These are phyloP conservation scores for Microbotryomycetes sp. DNA, from an alignment of 1,284 basidiomycete species.

Conservation along the genomic window DNA sequence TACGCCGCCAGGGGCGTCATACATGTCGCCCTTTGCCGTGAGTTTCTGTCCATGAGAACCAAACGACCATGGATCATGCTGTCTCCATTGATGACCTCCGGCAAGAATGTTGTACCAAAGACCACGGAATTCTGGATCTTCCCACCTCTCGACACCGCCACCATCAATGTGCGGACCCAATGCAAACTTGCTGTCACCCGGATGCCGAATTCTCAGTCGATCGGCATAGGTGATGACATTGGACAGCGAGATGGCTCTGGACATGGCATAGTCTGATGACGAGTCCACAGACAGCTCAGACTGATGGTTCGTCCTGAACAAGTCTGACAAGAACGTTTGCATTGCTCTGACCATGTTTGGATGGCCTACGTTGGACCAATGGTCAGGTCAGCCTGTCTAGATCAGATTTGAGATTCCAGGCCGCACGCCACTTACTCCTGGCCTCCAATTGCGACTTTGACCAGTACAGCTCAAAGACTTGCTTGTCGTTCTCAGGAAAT, in stretches of 20 bases:
- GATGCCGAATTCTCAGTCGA: constrained; percentile 62
- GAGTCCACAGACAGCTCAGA: constrained; percentile 2
- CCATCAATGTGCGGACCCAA: constrained; percentile 70
- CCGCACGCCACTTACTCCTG: neutral
- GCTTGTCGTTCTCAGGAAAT: neutral
- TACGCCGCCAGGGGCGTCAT: constrained; percentile 43
- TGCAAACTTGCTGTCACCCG: constrained; percentile 62
- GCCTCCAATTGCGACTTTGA: constrained; percentile 51
- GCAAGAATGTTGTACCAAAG: neutral
- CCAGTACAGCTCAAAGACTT: constrained; percentile 66
- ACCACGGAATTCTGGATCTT: constrained; percentile 56
- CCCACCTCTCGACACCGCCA: constrained; percentile 59
- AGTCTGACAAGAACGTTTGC: constrained; percentile 53
- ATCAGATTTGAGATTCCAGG: neutral
- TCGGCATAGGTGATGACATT: constrained; percentile 67
- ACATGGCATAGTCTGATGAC: constrained; percentile 43
- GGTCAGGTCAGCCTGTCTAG: neutral
- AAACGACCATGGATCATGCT: constrained; percentile 1
- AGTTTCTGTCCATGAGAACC: constrained; percentile 32
- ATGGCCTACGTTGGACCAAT: neutral
- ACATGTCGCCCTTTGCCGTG: constrained; percentile 53
- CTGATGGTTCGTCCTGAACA: constrained; percentile 43
- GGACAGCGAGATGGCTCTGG: constrained; percentile 47
- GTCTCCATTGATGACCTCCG: neutral
- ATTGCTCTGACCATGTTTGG: constrained; percentile 28